A percentile compares a stretch with the other conserved stretches of the same genome.
Conservation (phyloP, 352 stramenopile genomes). For the Phytopythium delawarense region DNA sequence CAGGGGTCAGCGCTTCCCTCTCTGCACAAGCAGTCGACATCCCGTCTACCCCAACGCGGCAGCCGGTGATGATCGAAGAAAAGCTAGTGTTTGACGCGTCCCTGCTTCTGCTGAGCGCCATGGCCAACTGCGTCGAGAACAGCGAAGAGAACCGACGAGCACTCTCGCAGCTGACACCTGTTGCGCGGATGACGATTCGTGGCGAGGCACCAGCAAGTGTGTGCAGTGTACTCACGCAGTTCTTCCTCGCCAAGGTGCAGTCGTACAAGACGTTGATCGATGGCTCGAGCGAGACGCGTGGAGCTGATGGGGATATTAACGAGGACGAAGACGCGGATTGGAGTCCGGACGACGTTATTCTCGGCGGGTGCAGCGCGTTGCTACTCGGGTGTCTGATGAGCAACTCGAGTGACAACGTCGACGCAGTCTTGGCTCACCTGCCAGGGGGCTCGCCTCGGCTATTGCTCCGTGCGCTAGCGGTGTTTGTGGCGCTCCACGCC, state of each 20-base stretch:
- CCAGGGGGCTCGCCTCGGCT: conserved; percentile 42
- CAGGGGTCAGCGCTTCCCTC: background rate
- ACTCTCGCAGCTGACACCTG: conserved; percentile 20
- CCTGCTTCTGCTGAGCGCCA: conserved; percentile 59
- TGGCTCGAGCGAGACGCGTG: background rate
- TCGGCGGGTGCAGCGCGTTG: conserved; percentile 61
- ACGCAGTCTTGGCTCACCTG: conserved; percentile 30
- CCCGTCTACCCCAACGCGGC: background rate
- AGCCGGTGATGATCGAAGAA: conserved; percentile 14
- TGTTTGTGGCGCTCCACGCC: conserved; percentile 71
- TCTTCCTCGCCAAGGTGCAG: conserved; percentile 51
- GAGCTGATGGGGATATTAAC: background rate
- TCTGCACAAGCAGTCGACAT: background rate
- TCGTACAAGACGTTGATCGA: conserved; percentile 51
- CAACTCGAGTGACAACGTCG: conserved; percentile 28
- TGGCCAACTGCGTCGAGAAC: conserved; percentile 70
- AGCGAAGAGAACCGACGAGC: conserved; percentile 44
- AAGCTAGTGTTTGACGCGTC: conserved; percentile 55
- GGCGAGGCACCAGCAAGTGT: background rate
- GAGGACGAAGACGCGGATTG: conserved; percentile 18
- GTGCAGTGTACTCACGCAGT: conserved; percentile 40
- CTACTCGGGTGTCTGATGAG: conserved; percentile 75
- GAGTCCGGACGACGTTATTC: conserved; percentile 71
- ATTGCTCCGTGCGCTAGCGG: conserved; percentile 46
- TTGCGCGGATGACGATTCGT: background rate